Percentiles rank a stretch among this genome's conserved stretches.
Evolutionary conservation across 208 protist genomes (phyloP).

Genomic region (Phytomonas serpens): DNA sequence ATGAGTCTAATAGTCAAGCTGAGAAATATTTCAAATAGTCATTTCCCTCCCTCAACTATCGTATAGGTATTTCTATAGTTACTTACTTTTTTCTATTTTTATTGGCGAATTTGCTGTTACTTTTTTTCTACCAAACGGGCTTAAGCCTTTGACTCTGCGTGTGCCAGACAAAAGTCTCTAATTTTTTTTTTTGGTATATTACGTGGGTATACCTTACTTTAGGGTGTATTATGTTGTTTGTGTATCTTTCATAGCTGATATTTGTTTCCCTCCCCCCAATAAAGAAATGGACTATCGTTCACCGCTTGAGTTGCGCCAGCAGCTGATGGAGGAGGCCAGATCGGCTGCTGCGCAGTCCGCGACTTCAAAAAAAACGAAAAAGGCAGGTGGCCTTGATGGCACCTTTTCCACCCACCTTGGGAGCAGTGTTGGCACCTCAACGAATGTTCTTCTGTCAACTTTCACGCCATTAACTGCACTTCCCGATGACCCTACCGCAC

Average conservation of each 20-base stretch:
- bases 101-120: neutral
- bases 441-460: neutral
- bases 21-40: neutral
- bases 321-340: constrained; percentile 54
- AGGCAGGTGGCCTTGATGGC: neutral
- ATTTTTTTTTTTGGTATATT: neutral
- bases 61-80: neutral
- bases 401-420: neutral
- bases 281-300: constrained; percentile 76
- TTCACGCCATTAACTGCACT: constrained; percentile 38
- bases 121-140: neutral
- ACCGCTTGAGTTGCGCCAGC: constrained; percentile 74
- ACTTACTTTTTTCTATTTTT: neutral
- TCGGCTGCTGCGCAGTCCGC: constrained; percentile 15
- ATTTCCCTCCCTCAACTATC: neutral
- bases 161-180: neutral
- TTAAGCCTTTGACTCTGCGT: neutral
- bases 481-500: constrained; percentile 75
- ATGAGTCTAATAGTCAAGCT: neutral
- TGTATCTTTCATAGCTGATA: constrained; percentile 1
- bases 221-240: constrained; percentile 3
- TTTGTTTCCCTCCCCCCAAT: neutral
- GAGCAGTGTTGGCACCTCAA: neutral
- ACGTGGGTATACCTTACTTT: neutral
- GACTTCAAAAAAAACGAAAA: constrained; percentile 19